Percentiles rank a stretch among this genome's conserved stretches.
phyloP scores from a whole-genome alignment of 2,329 filamentous ascomycete genomes.

The Rhynchosporium secalis region DNA sequence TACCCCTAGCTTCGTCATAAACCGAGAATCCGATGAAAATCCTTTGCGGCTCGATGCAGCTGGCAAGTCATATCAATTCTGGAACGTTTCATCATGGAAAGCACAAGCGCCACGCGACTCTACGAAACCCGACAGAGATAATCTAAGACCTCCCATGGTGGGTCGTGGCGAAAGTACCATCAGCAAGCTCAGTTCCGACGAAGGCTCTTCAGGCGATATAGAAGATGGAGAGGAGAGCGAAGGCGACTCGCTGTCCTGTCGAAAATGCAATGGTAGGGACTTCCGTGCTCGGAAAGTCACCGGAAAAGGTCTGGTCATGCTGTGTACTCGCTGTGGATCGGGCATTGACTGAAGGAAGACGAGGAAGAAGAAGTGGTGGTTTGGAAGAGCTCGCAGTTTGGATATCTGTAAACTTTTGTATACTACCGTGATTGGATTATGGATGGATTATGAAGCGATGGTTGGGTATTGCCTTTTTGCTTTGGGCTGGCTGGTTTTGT shows the following conservation, averaged over 20 bases:
- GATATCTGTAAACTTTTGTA: slow-evolving; percentile 6
- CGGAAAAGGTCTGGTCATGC: slow-evolving; percentile 54
- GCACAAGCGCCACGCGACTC: slow-evolving; percentile 27
- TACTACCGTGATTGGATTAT: slow-evolving; percentile 13
- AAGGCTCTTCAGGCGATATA: slow-evolving; percentile 34
- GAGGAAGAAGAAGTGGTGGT: neutral
- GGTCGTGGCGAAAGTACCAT: slow-evolving; percentile 36
- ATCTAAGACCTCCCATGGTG: slow-evolving; percentile 21
- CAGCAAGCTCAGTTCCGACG: slow-evolving; percentile 60
- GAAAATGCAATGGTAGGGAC: slow-evolving; percentile 58
- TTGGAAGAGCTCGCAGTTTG: neutral
- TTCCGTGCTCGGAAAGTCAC: slow-evolving; percentile 61
- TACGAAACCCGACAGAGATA: slow-evolving; percentile 27
- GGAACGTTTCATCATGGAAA: slow-evolving; percentile 57
- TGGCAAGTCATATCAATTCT: slow-evolving; percentile 52
- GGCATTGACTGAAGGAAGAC: slow-evolving; percentile 24
- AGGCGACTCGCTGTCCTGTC: slow-evolving; percentile 53
- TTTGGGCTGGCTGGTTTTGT: neutral
- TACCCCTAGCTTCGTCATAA: slow-evolving; percentile 57
- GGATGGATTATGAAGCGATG: neutral
- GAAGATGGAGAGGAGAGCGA: slow-evolving; percentile 43
- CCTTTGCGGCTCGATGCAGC: slow-evolving; percentile 43
- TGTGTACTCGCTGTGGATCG: slow-evolving; percentile 59
- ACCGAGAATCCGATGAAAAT: slow-evolving; percentile 46
- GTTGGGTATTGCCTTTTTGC: slow-evolving; percentile 2